Evolutionary conservation across 768 basidiomycete genomes (phyloP), one percentile per base, ranked within the genome.

Genomic region (Xanthoconium stramineum): DNA sequence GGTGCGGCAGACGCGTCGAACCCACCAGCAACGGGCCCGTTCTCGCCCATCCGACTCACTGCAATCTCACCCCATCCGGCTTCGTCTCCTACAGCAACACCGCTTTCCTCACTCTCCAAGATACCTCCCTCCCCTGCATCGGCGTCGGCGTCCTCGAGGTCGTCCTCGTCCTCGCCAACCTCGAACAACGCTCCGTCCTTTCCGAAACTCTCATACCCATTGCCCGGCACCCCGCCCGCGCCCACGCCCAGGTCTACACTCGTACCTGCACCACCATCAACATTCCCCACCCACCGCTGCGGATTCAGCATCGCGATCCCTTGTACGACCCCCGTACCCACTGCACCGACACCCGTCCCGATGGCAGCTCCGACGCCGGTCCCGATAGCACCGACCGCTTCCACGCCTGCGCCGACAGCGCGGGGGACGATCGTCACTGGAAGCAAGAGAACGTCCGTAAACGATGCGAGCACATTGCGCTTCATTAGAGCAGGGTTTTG

Each of bases 371-470:
- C 84, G 0, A 89, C 89, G 0, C 86, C 85, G 9, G 85, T 84
- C 17, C 86, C 85, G 29, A 82, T 80, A 3, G 86, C 85, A 10
- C 86, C 85, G 8, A 89, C 85, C 0, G 65, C 74, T 12, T 86
- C 84, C 1, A 89, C 89, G 0, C 87, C 85, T 4, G 85, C 85
- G 19, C 86, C 85, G 6, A 82, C 81, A 1, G 88, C 84, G 14
- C 90, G 84, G 0, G 96, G 96, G 3, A 98, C 94, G 68, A 98
- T 96, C 2, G 95, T 97, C 17, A 99, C 97, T 0, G 97, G 96
- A 0, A 98, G 77, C 0, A 98, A 76, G 7, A 99, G 84, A 2
- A 93, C 81, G 57, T 91, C 87, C 3, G 91, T 90, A 71, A 99
- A 98, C 0, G 93, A 91, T 0, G 93, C 88, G 1, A 98, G 80